phyloP scores from a whole-genome alignment of 108 stramenopile genomes.

The Conticribra weissflogii region DNA sequence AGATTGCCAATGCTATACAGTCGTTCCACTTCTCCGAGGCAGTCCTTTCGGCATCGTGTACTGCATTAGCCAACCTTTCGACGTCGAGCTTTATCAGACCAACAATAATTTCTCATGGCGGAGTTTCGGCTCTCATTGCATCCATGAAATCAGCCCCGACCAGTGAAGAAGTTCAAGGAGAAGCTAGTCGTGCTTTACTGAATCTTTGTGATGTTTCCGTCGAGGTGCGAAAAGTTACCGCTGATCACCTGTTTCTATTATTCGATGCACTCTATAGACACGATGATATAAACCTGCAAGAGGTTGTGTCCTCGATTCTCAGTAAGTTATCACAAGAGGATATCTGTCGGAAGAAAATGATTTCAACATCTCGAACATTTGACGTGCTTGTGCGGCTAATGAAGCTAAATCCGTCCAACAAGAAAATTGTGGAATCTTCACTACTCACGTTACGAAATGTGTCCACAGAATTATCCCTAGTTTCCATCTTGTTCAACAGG shows the following conservation, averaged over 20 bases:
- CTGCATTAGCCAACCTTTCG: conserved; percentile 26
- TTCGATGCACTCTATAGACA: conserved; percentile 7
- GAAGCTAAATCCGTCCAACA: conserved; percentile 6
- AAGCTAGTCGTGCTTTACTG: conserved; percentile 17
- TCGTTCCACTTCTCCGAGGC: conserved; percentile 4
- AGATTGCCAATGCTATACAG: conserved; percentile 13
- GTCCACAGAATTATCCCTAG: conserved; percentile 1
- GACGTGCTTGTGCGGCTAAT: conserved; percentile 12
- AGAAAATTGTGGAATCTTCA: not conserved
- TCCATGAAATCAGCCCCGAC: conserved; percentile 11
- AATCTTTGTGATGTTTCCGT: conserved; percentile 10
- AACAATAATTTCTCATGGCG: conserved; percentile 6
- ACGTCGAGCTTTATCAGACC: conserved; percentile 9
- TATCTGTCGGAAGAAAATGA: conserved; percentile 12
- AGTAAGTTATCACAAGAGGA: conserved; percentile 8
- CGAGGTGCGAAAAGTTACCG: not conserved
- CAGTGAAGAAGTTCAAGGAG: conserved; percentile 13
- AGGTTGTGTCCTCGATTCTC: conserved; percentile 19
- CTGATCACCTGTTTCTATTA: conserved; percentile 8
- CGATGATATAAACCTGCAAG: conserved; percentile 11
- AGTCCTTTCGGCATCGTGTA: conserved; percentile 6
- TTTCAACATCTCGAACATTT: conserved; percentile 1
- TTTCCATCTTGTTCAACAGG: not conserved
- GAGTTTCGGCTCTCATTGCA: conserved; percentile 4
- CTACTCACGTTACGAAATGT: conserved; percentile 14